Conservation (phyloP, 768 basidiomycete genomes). For the Tubosaeta brunneosetosa region DNA sequence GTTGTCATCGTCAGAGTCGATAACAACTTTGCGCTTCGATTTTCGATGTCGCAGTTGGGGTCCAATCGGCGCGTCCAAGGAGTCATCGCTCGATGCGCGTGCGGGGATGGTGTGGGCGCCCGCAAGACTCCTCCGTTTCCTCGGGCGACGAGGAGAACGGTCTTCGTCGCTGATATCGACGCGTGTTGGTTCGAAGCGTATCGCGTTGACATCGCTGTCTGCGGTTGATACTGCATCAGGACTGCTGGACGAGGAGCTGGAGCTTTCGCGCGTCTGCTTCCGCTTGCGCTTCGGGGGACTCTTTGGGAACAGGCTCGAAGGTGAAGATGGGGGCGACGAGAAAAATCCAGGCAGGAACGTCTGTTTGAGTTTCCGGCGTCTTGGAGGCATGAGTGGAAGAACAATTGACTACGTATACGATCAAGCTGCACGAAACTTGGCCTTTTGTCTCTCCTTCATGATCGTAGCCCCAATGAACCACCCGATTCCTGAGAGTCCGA, state of each 20-base stretch:
- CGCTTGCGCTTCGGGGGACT: conserved; percentile 15
- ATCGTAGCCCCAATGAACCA: conserved; percentile 75
- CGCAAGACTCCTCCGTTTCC: conserved; percentile 10
- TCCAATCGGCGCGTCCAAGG: conserved; percentile 15
- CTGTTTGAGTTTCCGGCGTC: conserved; percentile 36
- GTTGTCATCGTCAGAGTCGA: conserved; percentile 35
- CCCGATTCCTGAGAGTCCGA: conserved; percentile 78
- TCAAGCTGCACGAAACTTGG: conserved; percentile 58
- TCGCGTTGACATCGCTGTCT: conserved; percentile 47
- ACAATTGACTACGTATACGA: background rate
- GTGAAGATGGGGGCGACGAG: conserved; percentile 26
- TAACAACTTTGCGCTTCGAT: conserved; percentile 17
- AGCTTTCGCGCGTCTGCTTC: conserved; percentile 7
- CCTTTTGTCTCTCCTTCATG: conserved; percentile 67
- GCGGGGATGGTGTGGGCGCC: conserved; percentile 14
- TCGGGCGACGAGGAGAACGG: conserved; percentile 24
- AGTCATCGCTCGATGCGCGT: conserved; percentile 19
- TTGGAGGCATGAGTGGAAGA: background rate
- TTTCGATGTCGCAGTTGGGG: conserved; percentile 17
- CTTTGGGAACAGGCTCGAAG: conserved; percentile 2
- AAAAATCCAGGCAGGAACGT: conserved; percentile 38
- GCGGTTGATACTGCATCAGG: conserved; percentile 17
- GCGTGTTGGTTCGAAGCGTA: conserved; percentile 43
- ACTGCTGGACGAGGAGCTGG: conserved; percentile 12
- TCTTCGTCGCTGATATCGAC: conserved; percentile 23